Percentiles rank a stretch among this genome's conserved stretches.
phyloP scores from a whole-genome alignment of 257 asterid species.

The Fraxinus quadrangulata region DNA sequence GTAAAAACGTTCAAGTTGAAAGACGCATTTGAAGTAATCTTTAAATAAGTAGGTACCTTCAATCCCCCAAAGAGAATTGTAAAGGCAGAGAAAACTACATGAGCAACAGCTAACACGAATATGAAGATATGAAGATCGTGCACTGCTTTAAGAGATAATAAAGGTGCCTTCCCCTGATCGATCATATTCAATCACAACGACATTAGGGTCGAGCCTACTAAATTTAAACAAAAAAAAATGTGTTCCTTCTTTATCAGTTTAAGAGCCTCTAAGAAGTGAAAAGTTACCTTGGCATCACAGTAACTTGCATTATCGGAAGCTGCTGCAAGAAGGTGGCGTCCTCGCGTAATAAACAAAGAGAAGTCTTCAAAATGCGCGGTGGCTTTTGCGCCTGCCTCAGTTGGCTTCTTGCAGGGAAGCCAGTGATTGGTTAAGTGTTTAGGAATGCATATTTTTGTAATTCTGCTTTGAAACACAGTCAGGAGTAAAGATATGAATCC shows the following conservation, averaged over 20 bases:
- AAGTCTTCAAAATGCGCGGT: constrained; percentile 33
- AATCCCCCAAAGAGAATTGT: constrained; percentile 40
- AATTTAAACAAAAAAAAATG: neutral
- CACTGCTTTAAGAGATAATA: constrained; percentile 42
- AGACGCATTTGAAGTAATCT: neutral
- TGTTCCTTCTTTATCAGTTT: too few species aligned
- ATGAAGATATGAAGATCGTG: constrained; percentile 50
- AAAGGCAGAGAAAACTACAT: constrained; percentile 40
- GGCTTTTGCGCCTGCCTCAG: constrained; percentile 12
- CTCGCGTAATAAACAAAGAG: constrained; percentile 22
- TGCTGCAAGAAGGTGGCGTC: constrained; percentile 41
- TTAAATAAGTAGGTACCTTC: constrained; percentile 28
- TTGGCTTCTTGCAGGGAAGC: constrained; percentile 59
- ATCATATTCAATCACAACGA: neutral
- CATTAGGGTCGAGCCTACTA: too few species aligned
- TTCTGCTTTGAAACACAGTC: constrained; percentile 45
- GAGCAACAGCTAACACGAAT: constrained; percentile 45
- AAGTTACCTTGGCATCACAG: constrained; percentile 43
- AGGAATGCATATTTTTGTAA: constrained; percentile 51
- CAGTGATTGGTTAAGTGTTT: constrained; percentile 44
- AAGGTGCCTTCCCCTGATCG: constrained; percentile 42
- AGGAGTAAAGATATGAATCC: constrained; percentile 73
- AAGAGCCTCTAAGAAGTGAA: too few species aligned
- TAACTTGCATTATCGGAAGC: constrained; percentile 30
- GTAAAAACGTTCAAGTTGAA: neutral